Evolutionary conservation across 305 asterid genomes (phyloP).

Genomic region (Fraxinus sp.): DNA sequence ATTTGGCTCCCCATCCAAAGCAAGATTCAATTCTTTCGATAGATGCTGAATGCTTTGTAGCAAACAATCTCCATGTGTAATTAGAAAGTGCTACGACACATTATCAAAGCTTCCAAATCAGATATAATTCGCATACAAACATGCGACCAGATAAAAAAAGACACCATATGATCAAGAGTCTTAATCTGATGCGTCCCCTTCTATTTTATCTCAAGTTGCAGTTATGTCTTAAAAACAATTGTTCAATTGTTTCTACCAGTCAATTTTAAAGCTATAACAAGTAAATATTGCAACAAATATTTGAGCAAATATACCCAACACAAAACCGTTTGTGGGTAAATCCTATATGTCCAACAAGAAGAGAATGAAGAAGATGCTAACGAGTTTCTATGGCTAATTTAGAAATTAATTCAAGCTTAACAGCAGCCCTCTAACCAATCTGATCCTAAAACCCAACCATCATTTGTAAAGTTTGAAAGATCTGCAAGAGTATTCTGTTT

Average conservation of each 20-base stretch:
- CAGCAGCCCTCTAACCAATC: neutral
- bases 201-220: neutral
- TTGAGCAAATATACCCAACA: neutral
- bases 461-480: neutral
- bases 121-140: slow-evolving; percentile 13
- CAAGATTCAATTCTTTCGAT: slow-evolving; percentile 55
- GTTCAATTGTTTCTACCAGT: neutral
- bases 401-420: neutral
- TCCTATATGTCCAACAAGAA: neutral
- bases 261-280: neutral
- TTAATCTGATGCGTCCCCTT: neutral
- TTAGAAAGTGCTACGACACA: slow-evolving; percentile 65
- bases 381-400: neutral
- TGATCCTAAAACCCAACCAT: neutral
- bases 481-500: neutral
- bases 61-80: slow-evolving; percentile 67
- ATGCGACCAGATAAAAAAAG: neutral
- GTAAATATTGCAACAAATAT: neutral
- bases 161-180: neutral
- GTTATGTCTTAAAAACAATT: neutral
- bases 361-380: neutral
- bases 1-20: slow-evolving; percentile 58
- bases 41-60: slow-evolving; percentile 51
- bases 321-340: neutral
- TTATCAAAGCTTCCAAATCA: slow-evolving; percentile 30